Evolutionary conservation across 495 filamentous ascomycete species (phyloP).

Genomic region (Penicillium pulvis): DNA sequence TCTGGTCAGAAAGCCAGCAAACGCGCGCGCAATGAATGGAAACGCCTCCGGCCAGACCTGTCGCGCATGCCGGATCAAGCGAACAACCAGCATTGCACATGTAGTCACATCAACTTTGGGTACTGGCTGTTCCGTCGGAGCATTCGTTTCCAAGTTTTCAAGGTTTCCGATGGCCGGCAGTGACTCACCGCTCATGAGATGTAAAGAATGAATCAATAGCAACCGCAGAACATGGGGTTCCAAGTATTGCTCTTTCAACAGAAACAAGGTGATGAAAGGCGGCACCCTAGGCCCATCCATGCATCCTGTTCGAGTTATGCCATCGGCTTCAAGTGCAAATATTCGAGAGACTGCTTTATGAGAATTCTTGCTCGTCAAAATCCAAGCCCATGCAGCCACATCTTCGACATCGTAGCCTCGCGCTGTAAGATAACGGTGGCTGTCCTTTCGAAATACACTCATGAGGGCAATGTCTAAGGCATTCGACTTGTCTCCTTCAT

Average conservation of each 20-base stretch:
- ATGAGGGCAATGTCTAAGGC: constrained; percentile 31
- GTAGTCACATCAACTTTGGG: constrained; percentile 30
- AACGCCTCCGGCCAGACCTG: constrained; percentile 57
- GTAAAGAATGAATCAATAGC: constrained; percentile 45
- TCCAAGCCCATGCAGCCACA: constrained; percentile 60
- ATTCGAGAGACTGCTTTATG: constrained; percentile 46
- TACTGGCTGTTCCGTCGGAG: constrained; percentile 10
- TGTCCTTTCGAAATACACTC: constrained; percentile 38
- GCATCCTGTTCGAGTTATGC: constrained; percentile 9
- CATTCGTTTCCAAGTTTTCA: neutral
- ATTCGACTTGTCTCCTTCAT: constrained; percentile 1
- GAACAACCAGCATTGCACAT: constrained; percentile 42
- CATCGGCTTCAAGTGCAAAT: constrained; percentile 35
- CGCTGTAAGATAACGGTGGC: constrained; percentile 33
- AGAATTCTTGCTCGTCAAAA: constrained; percentile 47
- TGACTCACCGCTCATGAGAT: constrained; percentile 38
- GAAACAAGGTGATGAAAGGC: constrained; percentile 50
- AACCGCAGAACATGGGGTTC: constrained; percentile 44
- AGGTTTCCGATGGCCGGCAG: constrained; percentile 15
- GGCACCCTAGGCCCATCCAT: constrained; percentile 32
- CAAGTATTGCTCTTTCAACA: constrained; percentile 49
- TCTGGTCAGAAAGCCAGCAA: constrained; percentile 35
- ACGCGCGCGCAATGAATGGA: constrained; percentile 46
- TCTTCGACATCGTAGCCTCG: constrained; percentile 49
- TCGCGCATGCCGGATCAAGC: constrained; percentile 62